These are phyloP conservation scores for Candida parachauliodes DNA, from an alignment of 805 yeast species.

Conservation along the genomic window DNA sequence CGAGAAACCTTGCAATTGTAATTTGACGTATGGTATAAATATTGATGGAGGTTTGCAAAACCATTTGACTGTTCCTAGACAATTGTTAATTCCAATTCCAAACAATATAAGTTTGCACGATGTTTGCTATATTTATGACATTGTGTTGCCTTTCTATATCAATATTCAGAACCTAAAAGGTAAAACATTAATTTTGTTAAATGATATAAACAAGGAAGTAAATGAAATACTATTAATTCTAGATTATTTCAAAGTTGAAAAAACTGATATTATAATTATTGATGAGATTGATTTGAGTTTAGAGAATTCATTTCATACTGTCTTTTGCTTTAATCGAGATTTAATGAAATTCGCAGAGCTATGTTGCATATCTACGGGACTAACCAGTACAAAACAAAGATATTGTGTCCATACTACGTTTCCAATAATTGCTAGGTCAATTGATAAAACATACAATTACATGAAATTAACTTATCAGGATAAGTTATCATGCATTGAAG, in stretches of 20 bases:
- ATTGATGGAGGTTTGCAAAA: constrained; percentile 42
- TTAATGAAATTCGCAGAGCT: constrained; percentile 19
- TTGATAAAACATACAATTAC: constrained; percentile 17
- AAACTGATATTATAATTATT: constrained; percentile 13
- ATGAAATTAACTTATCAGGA: constrained; percentile 20
- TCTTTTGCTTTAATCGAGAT: constrained; percentile 15
- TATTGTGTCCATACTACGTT: constrained; percentile 17
- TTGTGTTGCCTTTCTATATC: constrained; percentile 32
- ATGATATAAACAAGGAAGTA: constrained; percentile 25
- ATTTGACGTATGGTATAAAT: constrained; percentile 28
- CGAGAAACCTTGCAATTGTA: constrained; percentile 15
- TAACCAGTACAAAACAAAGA: constrained; percentile 23
- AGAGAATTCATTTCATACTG: constrained; percentile 7
- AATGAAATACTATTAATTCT: constrained; percentile 36
- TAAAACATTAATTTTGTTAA: constrained; percentile 25
- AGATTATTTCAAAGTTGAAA: constrained; percentile 20
- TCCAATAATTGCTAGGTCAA: constrained; percentile 17
- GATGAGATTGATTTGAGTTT: constrained; percentile 11
- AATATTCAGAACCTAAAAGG: constrained; percentile 4
- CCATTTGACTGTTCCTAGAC: constrained; percentile 25
- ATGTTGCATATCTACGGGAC: constrained; percentile 22
- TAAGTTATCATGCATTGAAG: constrained; percentile 16
- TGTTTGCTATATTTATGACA: constrained; percentile 29
- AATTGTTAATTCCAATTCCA: constrained; percentile 26
- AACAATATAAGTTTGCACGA: constrained; percentile 32